phyloP scores from a whole-genome alignment of 176 grass and related monocot species.

The Cenchrus purpureus region DNA sequence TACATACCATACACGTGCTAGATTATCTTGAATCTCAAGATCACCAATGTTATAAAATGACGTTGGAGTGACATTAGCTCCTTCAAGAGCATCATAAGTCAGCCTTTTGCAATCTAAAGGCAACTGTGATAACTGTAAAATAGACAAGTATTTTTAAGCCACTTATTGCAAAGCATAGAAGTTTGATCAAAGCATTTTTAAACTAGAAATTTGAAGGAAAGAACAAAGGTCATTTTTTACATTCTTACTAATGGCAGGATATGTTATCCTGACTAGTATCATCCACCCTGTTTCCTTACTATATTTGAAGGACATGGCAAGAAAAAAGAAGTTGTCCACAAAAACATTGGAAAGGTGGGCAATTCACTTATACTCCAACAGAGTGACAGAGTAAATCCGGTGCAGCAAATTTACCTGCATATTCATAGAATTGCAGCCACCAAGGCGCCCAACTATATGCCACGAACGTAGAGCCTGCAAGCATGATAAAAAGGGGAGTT shows the following conservation, averaged over 20 bases:
- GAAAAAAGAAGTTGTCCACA: background rate
- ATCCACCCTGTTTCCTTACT: background rate
- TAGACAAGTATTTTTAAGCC: constrained; percentile 11
- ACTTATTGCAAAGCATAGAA: constrained; percentile 15
- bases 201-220: constrained; percentile 13
- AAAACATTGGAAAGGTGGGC: background rate
- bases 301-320: constrained; percentile 26
- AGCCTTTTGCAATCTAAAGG: constrained; percentile 77
- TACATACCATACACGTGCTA: constrained; percentile 87
- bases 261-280: background rate
- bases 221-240: background rate
- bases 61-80: constrained; percentile 71
- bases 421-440: constrained; percentile 97
- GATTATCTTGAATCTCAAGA: constrained; percentile 95
- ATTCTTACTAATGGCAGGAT: constrained; percentile 18
- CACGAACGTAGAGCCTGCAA: constrained; percentile 83
- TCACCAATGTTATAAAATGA: constrained; percentile 97
- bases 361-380: too few relatives aligned
- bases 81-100: constrained; percentile 83
- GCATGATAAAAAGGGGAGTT: constrained; percentile 26
- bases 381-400: background rate
- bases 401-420: constrained; percentile 74
- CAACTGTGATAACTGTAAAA: constrained; percentile 78
- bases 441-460: constrained; percentile 90
- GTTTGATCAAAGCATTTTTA: constrained; percentile 36